These are phyloP conservation scores for Isabelozyma pseudorhagii DNA, from an alignment of 805 yeast species.

Conservation along the genomic window DNA sequence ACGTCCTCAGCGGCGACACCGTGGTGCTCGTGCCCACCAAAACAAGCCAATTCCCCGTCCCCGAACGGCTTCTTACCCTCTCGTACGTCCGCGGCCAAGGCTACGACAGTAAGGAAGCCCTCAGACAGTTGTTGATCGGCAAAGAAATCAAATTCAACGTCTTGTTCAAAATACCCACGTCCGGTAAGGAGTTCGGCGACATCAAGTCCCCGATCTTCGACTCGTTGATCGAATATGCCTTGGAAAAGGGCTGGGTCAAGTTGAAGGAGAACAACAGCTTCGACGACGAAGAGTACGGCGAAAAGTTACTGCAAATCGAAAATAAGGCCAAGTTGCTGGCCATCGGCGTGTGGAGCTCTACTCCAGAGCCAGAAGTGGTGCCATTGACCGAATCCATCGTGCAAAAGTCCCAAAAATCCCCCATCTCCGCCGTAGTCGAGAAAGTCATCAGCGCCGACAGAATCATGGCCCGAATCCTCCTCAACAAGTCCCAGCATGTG, in stretches of 20 bases:
- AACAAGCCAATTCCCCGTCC: constrained; percentile 38
- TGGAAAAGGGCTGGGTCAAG: constrained; percentile 60
- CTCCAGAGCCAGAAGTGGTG: constrained; percentile 10
- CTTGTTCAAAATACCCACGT: constrained; percentile 45
- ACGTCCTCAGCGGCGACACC: constrained; percentile 70
- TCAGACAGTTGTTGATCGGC: constrained; percentile 62
- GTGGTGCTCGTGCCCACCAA: constrained; percentile 54
- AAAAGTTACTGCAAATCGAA: constrained; percentile 39
- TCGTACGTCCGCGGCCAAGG: constrained; percentile 62
- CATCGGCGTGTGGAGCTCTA: constrained; percentile 55
- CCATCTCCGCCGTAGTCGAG: constrained; percentile 63
- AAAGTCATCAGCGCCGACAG: constrained; percentile 78
- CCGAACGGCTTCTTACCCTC: constrained; percentile 62
- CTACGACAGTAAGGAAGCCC: constrained; percentile 58
- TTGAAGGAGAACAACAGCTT: constrained; percentile 47
- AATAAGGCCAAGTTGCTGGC: constrained; percentile 47
- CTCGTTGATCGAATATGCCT: constrained; percentile 54
- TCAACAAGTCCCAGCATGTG: constrained; percentile 49
- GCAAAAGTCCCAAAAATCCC: constrained; percentile 33
- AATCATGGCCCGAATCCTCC: constrained; percentile 55
- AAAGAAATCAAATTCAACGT: constrained; percentile 60
- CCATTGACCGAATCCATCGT: constrained; percentile 29
- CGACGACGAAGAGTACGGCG: constrained; percentile 41
- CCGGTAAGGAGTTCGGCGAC: constrained; percentile 71
- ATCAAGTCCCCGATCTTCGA: constrained; percentile 58